Base-by-base conservation (phyloP, 495 filamentous ascomycete species). In the Tuber melanosporum region DNA sequence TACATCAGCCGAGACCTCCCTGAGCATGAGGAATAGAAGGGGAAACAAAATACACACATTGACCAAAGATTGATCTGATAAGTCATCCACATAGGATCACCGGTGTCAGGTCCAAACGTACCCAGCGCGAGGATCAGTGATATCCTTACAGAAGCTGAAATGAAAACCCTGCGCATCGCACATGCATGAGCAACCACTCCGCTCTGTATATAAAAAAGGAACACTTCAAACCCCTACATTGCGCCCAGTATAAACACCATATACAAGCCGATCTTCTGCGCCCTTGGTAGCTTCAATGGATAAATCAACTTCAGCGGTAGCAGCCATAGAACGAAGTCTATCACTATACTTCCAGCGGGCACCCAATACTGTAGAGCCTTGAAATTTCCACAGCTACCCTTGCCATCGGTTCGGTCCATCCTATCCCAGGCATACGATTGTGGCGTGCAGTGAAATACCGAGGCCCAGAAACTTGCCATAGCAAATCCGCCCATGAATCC, bases 201-300 rank as follows among this genome's bases (percentile, higher is more conserved):
- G n/a, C 52, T 26, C n/a, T 57, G 12, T 2, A 57, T 1, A 12
- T n/a, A 57, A 19, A 66, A 15, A 36, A 36, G 14, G 26, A 36
- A 66, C 7, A 1, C 2, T 36, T 36, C 26, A 17, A 66, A 66
- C 36, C 14, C 66, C n/a, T 10, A 75, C 69, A 72, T 49, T 71
- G 26, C 69, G 3, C 74, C 74, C 6, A 75, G 26, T 17, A 42
- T 15, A 52, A 75, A 75, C 26, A 75, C 69, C 41, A 41, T n/a
- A 75, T 75, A 75, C 12, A 75, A 32, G 20, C 44, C 69, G n/a
- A 32, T 49, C 26, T 72, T 72, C 74, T 75, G 66, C 6, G 36
- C n/a, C n/a, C n/a, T 36, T 43, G 74, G 66, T 0, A 72, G 20
- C 41, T 41, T 26, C 12, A 49, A 45, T 17, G 70, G 69, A 10